These are phyloP conservation scores for Cercospora citrullina DNA, from an alignment of 2,329 filamentous ascomycete species.

Conservation along the genomic window DNA sequence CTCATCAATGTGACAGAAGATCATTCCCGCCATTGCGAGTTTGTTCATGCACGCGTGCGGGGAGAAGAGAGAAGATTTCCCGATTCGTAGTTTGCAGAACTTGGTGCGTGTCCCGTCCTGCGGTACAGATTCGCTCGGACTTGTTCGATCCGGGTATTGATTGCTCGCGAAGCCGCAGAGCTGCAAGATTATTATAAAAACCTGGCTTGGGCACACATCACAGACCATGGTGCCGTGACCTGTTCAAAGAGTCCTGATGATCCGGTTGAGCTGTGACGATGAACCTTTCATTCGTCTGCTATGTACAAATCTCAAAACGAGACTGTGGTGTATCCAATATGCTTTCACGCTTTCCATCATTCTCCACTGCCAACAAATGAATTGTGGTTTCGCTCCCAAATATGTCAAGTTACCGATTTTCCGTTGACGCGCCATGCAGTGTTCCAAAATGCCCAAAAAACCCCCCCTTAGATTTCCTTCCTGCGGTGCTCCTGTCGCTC, in stretches of 20 bases:
- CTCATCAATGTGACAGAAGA: background rate
- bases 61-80: background rate
- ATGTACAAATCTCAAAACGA: background rate
- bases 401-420: background rate
- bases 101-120: background rate
- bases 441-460: background rate
- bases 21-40: background rate
- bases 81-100: background rate
- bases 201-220: background rate
- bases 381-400: background rate
- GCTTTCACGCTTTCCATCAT: background rate
- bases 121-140: conserved; percentile 7
- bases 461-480: background rate
- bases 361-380: background rate
- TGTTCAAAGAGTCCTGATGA: background rate
- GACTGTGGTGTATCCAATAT: background rate
- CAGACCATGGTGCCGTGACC: background rate
- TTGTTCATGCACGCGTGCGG: background rate
- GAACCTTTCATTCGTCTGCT: background rate
- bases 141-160: background rate
- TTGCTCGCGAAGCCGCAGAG: background rate
- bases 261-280: background rate
- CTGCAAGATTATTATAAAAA: background rate
- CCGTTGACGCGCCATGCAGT: background rate
- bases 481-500: background rate